These are phyloP conservation scores for Colletotrichum sp. DNA, from an alignment of 2,329 filamentous ascomycete species.

Conservation along the genomic window DNA sequence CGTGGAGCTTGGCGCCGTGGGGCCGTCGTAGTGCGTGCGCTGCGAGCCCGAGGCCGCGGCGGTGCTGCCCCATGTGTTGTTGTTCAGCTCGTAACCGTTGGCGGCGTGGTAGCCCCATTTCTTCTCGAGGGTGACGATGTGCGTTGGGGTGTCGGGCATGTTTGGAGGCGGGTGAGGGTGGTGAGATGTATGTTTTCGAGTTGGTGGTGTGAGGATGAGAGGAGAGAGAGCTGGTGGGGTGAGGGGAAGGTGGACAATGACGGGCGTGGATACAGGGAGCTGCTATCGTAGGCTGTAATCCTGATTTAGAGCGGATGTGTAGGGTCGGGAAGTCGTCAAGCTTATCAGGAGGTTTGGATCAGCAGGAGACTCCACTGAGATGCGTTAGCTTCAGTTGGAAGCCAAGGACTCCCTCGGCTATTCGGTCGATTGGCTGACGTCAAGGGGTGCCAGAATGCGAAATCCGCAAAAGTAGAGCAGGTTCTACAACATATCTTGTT, in stretches of 20 bases:
- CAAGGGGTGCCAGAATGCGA: no score
- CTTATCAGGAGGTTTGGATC: neutral
- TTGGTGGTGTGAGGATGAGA: neutral
- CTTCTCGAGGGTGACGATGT: slow-evolving; percentile 27
- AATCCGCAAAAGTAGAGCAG: no score
- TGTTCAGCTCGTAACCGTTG: slow-evolving; percentile 38
- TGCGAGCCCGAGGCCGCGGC: slow-evolving; percentile 40
- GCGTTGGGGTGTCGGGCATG: slow-evolving; percentile 24
- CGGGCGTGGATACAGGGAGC: neutral
- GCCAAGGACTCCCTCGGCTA: neutral
- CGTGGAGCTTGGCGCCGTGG: slow-evolving; percentile 27
- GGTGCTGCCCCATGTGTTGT: slow-evolving; percentile 49
- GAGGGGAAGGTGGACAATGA: neutral
- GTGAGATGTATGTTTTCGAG: neutral
- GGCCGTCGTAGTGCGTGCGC: slow-evolving; percentile 44
- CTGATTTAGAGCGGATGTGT: neutral
- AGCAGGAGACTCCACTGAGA: neutral
- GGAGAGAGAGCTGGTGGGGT: neutral
- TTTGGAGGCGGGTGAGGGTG: neutral
- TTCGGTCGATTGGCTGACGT: neutral
- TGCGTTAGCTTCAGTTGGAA: neutral
- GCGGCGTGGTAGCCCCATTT: slow-evolving; percentile 33
- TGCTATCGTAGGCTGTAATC: neutral
- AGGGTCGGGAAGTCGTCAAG: neutral
- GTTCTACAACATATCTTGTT: no score